Percentiles rank a stretch among this genome's conserved stretches.
These are phyloP conservation scores for Raffaelea deltoideospora DNA, from an alignment of 2,329 filamentous ascomycete species.

Conservation along the genomic window DNA sequence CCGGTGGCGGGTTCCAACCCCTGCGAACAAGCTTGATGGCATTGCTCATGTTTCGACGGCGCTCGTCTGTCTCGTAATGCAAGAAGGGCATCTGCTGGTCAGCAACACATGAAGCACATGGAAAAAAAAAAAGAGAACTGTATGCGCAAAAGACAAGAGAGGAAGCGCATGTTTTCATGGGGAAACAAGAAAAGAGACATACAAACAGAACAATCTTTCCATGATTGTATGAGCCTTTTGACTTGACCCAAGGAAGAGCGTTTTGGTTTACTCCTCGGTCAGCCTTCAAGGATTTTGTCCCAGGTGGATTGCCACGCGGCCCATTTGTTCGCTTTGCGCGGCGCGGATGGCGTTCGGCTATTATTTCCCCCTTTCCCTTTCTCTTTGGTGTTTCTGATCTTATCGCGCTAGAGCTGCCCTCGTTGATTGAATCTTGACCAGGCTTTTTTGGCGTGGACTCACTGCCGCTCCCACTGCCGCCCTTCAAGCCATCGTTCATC, in stretches of 20 bases:
- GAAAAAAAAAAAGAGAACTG: conserved; percentile 2
- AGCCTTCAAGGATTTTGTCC: conserved; percentile 16
- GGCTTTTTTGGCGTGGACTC: conserved; percentile 9
- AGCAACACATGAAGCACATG: conserved; percentile 14
- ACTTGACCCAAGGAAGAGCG: too few species aligned
- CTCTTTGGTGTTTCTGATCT: conserved; percentile 15
- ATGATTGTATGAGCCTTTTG: too few species aligned
- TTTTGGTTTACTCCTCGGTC: too few species aligned
- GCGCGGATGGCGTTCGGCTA: conserved; percentile 21
- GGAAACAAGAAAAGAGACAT: conserved; percentile 7
- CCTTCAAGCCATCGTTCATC: too few species aligned
- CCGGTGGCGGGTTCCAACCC: conserved; percentile 15
- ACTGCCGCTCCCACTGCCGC: not conserved
- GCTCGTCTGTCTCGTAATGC: conserved; percentile 45
- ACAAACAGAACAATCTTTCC: conserved; percentile 21
- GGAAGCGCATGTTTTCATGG: too few species aligned
- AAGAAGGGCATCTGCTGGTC: conserved; percentile 45
- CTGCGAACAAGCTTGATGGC: conserved; percentile 24
- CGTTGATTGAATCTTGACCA: conserved; percentile 7
- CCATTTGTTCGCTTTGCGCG: conserved; percentile 17
- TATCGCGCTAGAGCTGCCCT: conserved; percentile 4
- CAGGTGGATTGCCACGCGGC: conserved; percentile 19
- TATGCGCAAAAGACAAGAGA: not conserved
- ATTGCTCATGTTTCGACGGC: conserved; percentile 39
- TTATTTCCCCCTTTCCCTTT: conserved; percentile 20